Base-by-base conservation (phyloP, 805 yeast species). In the Monosporozyma siamensis region DNA sequence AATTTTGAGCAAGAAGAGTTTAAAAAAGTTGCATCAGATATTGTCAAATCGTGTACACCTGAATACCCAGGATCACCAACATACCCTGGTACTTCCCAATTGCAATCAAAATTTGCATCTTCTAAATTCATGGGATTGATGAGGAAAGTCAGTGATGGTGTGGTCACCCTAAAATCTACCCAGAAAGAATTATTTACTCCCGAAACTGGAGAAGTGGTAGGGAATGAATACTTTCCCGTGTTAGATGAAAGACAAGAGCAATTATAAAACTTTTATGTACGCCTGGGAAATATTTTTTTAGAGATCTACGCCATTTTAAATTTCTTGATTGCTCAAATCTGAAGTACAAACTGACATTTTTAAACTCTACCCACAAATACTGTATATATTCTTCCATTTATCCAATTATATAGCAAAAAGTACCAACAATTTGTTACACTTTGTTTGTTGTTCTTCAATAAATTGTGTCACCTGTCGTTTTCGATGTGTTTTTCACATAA, bases 51-150 rank as follows among this genome's bases (percentile, higher is more conserved):
- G 2, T 46, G 49, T 23, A 41, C 56, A 1, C 43, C 39, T 12
- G 27, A 51, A 8, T 32, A 39, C 3, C 32, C 51, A 4, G 38
- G 53, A 2, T 30, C 50, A 2, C 46, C 51, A 6, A 15, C 23
- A 8, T 14, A 23, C 2, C 15, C 26, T 1, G 40, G 43, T 43
- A 12, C 40, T 15, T 24, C 20, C 11, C 27, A 34, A 14, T 9
- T 41, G 15, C 40, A 30, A 9, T 15, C 25, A 12, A 41, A 58
- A 38, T 47, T 60, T 2, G 44, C 51, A 9, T 48, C 50, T 3
- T 59, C 64, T 2, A 58, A 59, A 41, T 60, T 60, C 30, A 46
- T 60, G 44, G 51, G 52, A 1, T 43, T 61, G 20, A 54, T 61
- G 61, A 52, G 54, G 41, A 51, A 48, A 15, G 48, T 61, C 6